A percentile compares a stretch with the other conserved stretches of the same genome.
Evolutionary conservation across 345 rosid genomes (phyloP).

Genomic region (Jatropha curcas): DNA sequence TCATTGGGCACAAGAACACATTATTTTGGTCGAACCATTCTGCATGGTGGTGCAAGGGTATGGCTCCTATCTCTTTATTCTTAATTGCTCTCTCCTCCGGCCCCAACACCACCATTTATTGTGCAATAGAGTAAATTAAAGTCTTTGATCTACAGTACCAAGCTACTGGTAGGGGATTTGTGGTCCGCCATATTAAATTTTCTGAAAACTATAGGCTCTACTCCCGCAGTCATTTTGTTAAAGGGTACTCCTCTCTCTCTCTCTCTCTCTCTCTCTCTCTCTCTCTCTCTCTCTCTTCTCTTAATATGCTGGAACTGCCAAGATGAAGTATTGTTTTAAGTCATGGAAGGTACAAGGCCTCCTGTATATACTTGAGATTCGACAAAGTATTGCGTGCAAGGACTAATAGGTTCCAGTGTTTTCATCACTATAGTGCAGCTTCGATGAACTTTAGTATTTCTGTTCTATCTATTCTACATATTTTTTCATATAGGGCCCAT

Average conservation of each 20-base stretch:
- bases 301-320: too few relatives aligned
- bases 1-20: constrained; percentile 95
- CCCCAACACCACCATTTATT: not conserved
- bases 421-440: too few relatives aligned
- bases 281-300: too few relatives aligned
- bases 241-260: constrained; percentile 55
- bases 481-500: too few relatives aligned
- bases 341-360: too few relatives aligned
- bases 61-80: constrained; percentile 19
- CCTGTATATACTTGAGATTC: too few relatives aligned
- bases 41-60: constrained; percentile 99
- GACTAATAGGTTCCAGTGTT: too few relatives aligned
- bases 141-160: constrained; percentile 58
- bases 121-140: constrained; percentile 18
- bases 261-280: constrained; percentile 17
- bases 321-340: too few relatives aligned
- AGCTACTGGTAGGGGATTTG: constrained; percentile 98
- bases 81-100: not conserved
- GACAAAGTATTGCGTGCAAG: too few relatives aligned
- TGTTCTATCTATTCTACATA: too few relatives aligned
- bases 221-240: constrained; percentile 96
- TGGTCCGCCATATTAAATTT: constrained; percentile 86
- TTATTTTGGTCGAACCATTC: constrained; percentile 94
- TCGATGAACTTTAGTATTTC: too few relatives aligned
- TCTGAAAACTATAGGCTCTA: constrained; percentile 93